Base-by-base conservation (phyloP, 352 stramenopile genomes). In the Globisporangium nodosum region DNA sequence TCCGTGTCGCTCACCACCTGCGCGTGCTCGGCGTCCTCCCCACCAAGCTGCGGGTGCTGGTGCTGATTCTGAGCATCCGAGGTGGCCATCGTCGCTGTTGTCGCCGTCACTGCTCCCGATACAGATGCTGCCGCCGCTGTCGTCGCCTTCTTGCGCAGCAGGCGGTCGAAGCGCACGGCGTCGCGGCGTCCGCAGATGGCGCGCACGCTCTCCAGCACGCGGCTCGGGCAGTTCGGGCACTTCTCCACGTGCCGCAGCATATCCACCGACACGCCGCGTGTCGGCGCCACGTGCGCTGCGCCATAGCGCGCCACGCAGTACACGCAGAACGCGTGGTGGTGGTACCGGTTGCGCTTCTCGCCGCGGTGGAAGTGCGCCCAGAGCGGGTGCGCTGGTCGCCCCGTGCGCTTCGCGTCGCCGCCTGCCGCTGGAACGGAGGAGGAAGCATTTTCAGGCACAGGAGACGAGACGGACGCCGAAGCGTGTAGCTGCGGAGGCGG, bases 301-400 rank as follows among this genome's bases (percentile, higher is more conserved):
- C 78, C 81, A 51, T 86, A 73, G 16, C 72, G 74, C 62, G 73
- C 69, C 42, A 92, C 70, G 57, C 84, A 94, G 68, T 90, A 94
- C 8, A 78, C 69, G 59, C 85, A 94, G 58, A 85, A 94, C 35
- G 85, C 78, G 54, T 92, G 85, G 68, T 94, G 91, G 49, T 94
- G 85, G 63, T 90, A 91, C 21, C 81, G 76, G 48, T 94, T 94
- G 21, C 81, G 80, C 71, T 94, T 94, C 65, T 89, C 82, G 35
- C 85, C 85, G 46, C 85, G 85, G 56, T 92, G 77, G 67, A 92
- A 94, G 55, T 92, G 81, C 27, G 73, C 74, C 85, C 85, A 92
- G 0, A 91, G 69, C 57, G 85, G 85, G 55, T 94, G 82, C 54
- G 78, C 68, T 7, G 85, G 85, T 0, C 85, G 70, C 31, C 85